Percentiles rank a stretch among this genome's conserved stretches.
phyloP scores from a whole-genome alignment of 2,329 filamentous ascomycete genomes.

The Clonostachys sp. region DNA sequence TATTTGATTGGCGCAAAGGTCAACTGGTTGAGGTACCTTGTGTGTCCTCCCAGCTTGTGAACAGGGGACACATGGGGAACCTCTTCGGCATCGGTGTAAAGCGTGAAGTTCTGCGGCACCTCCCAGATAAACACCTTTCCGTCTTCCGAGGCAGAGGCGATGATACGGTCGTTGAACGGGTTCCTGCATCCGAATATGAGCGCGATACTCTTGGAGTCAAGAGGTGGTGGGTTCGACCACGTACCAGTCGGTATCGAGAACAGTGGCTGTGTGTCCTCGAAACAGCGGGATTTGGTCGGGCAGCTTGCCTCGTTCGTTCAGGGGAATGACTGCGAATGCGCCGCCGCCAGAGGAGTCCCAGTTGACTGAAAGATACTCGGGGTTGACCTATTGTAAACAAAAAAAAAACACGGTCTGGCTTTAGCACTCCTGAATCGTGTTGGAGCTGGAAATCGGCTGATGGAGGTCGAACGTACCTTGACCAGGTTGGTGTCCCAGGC shows the following conservation, averaged over 20 bases:
- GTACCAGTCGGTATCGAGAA: constrained; percentile 96
- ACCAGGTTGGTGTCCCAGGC: constrained; percentile 98
- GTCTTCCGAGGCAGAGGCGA: constrained; percentile 94
- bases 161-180: constrained; percentile 89
- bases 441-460: not conserved
- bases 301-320: constrained; percentile 83
- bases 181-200: constrained; percentile 52
- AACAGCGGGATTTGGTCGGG: constrained; percentile 94
- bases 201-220: not conserved
- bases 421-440: not conserved
- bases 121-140: constrained; percentile 97
- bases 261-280: constrained; percentile 89
- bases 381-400: constrained; percentile 67
- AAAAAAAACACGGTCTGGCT: not conserved
- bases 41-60: constrained; percentile 79
- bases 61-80: constrained; percentile 76
- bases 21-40: constrained; percentile 52
- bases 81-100: constrained; percentile 82
- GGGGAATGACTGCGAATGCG: constrained; percentile 91
- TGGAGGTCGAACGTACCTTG: constrained; percentile 60
- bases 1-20: not conserved
- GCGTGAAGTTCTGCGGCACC: constrained; percentile 81
- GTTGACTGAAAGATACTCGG: constrained; percentile 94
- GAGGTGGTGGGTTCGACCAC: constrained; percentile 15
- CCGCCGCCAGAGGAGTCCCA: constrained; percentile 96